Base-by-base conservation (phyloP, 768 basidiomycete species). In the Boletus tomentosulus region DNA sequence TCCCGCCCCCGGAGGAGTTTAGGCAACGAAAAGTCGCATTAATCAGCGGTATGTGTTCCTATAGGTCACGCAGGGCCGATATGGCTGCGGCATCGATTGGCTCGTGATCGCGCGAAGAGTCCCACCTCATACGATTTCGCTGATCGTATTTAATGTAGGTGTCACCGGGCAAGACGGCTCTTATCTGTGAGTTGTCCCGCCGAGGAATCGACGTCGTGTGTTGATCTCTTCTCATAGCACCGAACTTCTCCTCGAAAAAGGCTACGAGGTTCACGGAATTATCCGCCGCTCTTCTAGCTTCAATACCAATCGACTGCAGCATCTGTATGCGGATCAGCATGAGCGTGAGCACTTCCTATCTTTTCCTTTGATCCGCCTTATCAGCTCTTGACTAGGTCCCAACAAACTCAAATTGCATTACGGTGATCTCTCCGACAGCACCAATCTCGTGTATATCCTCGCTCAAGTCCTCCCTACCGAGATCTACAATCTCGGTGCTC, bases 91-190 rank as follows among this genome's bases (percentile, higher is more conserved):
- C 34, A 39, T 46, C 50, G 39, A 48, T 48, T 24, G 50, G 19
- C 41, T 51, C 37, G 45, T 37, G 47, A 34, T 53, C 44, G 43
- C 25, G 6, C 33, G n/a, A 9, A 5, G 35, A 6, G 38, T 30
- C 44, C 24, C 27, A 30, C 27, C 44, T 37, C 44, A 42, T 31
- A 16, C 25, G 56, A 27, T 30, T 9, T 6, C 43, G 15, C 48
- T 66, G 59, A 66, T 45, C 15, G 31, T 13, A 43, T 55, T 37
- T 42, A 51, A 54, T 28, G 35, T 65, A 95, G 93, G 94, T 69
- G 90, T 97, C 71, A 95, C 94, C 57, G 94, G 94, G 35, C 94
- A 97, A 71, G 94, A 98, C 70, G 94, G 94, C 27, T 96, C 94
- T 3, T 98, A 98, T 71, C 76, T 98, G 85, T 92, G 72, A 69